Evolutionary conservation across 1,284 basidiomycete species (phyloP), one percentile per base, ranked within the genome.

Genomic region (Ceratobasidium sp.): DNA sequence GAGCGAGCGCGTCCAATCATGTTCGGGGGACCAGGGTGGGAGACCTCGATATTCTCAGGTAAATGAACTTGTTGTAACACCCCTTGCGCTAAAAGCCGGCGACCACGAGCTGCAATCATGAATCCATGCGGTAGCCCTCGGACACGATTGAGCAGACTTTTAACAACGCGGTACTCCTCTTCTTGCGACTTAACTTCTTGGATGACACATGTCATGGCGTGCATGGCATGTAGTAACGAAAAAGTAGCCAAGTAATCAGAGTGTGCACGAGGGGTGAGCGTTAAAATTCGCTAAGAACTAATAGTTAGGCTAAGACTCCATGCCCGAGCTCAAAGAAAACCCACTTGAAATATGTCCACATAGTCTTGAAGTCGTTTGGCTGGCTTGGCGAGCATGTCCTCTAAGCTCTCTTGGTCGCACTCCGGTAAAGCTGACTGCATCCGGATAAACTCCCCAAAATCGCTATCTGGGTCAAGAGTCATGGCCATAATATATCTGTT

Each of bases 401-500:
- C 87, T 56, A 97, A 85, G 40, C 86, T 88, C 88, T 91, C 91
- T 9, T 90, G 89, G 66, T 87, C 87, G 78, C 90, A 89, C 40
- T 88, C 89, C 9, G 85, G 82, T 15, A 86, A 84, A 6, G 84
- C 84, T 82, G 92, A 91, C 83, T 96, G 93, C 81, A 96, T 87
- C 79, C 89, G 86, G 13, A 97, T 87, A 83, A 96, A 97, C 83
- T 95, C 93, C 1, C 93, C 94, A 85, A 97, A 94, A 78, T 94
- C 92, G 82, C 87, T 91, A 20, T 85, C 83, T 20, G 84, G 83
- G 79, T 92, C 89, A 12, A 85, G 84, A n/a, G 90, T 83, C 80
- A 91, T 85, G 46, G 85, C 83, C 67, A 90, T 88, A 50, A 96
- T 89, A 73, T 88, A 82, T 7, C 86, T 84, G 1, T 88, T 87